phyloP scores from a whole-genome alignment of 192 early-diverging fungal genomes.

The Coemansia sp. region DNA sequence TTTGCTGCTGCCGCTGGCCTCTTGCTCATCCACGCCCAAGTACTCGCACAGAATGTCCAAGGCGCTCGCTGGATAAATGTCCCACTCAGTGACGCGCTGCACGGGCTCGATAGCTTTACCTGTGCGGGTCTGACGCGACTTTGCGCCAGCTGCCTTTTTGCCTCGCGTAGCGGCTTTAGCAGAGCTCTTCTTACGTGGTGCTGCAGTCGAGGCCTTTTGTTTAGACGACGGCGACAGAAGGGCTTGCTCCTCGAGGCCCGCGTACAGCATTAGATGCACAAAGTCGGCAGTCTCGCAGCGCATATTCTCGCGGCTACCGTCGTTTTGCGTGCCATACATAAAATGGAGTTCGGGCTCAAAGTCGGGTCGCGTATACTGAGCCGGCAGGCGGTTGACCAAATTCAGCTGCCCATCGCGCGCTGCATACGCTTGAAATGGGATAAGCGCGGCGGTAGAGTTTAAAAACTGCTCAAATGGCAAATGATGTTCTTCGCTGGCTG shows the following conservation, averaged over 20 bases:
- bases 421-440: slow-evolving; percentile 61
- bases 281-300: slow-evolving; percentile 75
- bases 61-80: slow-evolving; percentile 58
- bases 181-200: not conserved
- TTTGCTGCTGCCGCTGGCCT: slow-evolving; percentile 5
- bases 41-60: slow-evolving; percentile 45
- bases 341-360: slow-evolving; percentile 71
- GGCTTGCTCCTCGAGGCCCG: not conserved
- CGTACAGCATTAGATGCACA: slow-evolving; percentile 67
- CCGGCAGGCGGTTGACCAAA: slow-evolving; percentile 61
- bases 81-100: slow-evolving; percentile 60
- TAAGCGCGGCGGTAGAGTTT: not conserved
- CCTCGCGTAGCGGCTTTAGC: not conserved
- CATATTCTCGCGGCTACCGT: slow-evolving; percentile 64
- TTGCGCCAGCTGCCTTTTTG: not conserved
- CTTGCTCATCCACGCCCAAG: slow-evolving; percentile 14
- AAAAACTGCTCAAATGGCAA: not conserved
- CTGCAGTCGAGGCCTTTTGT: not conserved
- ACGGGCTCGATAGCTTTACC: not conserved
- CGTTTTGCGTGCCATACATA: slow-evolving; percentile 56
- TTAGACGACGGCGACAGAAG: not conserved
- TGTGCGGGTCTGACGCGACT: not conserved
- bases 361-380: slow-evolving; percentile 57
- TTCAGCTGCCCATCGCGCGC: slow-evolving; percentile 59
- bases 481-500: not conserved